phyloP scores from a whole-genome alignment of 345 rosid species.

The Pistacia vera region DNA sequence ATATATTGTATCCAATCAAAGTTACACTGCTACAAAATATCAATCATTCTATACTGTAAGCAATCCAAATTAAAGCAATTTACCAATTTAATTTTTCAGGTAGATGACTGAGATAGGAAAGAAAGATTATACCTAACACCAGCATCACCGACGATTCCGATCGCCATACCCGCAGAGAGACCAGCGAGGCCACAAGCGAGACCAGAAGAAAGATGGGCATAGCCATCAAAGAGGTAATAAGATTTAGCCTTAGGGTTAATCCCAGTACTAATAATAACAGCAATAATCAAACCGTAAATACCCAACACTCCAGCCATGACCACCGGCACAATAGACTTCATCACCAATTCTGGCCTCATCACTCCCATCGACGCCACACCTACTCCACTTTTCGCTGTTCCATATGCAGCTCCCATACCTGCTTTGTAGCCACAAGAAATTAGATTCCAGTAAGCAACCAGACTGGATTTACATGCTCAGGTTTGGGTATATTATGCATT shows the following conservation, averaged over 20 bases:
- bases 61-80: too few relatives aligned
- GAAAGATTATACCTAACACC: constrained; percentile 59
- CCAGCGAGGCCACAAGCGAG: constrained; percentile 80
- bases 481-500: too few relatives aligned
- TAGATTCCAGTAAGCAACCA: too few relatives aligned
- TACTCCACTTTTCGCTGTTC: constrained; percentile 81
- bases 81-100: not conserved
- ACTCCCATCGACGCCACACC: constrained; percentile 83
- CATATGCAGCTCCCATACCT: constrained; percentile 89
- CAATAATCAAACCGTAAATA: constrained; percentile 70
- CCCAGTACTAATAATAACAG: constrained; percentile 70
- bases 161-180: constrained; percentile 80
- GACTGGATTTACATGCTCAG: too few relatives aligned
- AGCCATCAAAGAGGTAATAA: constrained; percentile 72
- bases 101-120: not conserved
- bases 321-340: constrained; percentile 76
- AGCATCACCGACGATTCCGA: constrained; percentile 80
- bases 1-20: not conserved
- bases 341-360: constrained; percentile 76
- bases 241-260: constrained; percentile 74
- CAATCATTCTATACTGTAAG: not conserved
- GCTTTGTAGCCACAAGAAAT: too few relatives aligned
- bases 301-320: constrained; percentile 85
- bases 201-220: constrained; percentile 73
- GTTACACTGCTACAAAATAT: not conserved